phyloP scores from a whole-genome alignment of 352 stramenopile species.

The Phytopythium chamaehyphon region DNA sequence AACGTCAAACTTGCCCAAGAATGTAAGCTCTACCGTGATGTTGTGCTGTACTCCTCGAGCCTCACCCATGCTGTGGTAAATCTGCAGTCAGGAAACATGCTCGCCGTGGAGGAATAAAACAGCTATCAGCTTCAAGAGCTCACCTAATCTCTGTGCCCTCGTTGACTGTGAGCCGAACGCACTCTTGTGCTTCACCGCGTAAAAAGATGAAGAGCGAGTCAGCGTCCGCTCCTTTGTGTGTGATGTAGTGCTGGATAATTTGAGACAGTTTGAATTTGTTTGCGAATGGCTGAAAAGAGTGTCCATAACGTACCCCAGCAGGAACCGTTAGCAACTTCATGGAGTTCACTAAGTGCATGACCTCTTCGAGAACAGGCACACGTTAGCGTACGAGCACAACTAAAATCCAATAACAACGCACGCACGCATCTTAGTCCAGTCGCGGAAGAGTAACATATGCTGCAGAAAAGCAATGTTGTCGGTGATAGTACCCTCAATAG shows the following conservation, averaged over 20 bases:
- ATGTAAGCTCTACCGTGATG: conserved; percentile 73
- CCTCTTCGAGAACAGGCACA: conserved; percentile 26
- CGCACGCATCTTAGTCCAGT: conserved; percentile 84
- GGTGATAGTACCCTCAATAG: conserved; percentile 78
- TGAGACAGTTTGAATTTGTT: not conserved
- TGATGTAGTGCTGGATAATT: conserved; percentile 66
- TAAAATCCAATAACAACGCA: not conserved
- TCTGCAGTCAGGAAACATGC: not conserved
- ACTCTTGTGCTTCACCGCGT: conserved; percentile 66
- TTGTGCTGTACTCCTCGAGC: conserved; percentile 55
- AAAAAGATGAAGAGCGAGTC: conserved; percentile 80
- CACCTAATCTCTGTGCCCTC: conserved; percentile 56
- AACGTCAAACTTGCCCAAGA: conserved; percentile 77
- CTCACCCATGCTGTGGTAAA: conserved; percentile 37
- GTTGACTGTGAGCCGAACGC: conserved; percentile 57
- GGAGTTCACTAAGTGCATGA: conserved; percentile 83
- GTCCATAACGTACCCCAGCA: conserved; percentile 33
- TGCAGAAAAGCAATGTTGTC: conserved; percentile 84
- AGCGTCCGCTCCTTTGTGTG: conserved; percentile 64
- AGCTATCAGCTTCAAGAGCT: not conserved
- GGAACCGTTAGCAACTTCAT: conserved; percentile 72
- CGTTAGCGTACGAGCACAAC: not conserved
- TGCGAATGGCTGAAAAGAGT: not conserved
- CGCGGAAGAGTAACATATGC: conserved; percentile 70
- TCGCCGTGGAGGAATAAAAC: not conserved